phyloP scores from a whole-genome alignment of 2,329 filamentous ascomycete species.

The Fonsecaea pedrosoi region DNA sequence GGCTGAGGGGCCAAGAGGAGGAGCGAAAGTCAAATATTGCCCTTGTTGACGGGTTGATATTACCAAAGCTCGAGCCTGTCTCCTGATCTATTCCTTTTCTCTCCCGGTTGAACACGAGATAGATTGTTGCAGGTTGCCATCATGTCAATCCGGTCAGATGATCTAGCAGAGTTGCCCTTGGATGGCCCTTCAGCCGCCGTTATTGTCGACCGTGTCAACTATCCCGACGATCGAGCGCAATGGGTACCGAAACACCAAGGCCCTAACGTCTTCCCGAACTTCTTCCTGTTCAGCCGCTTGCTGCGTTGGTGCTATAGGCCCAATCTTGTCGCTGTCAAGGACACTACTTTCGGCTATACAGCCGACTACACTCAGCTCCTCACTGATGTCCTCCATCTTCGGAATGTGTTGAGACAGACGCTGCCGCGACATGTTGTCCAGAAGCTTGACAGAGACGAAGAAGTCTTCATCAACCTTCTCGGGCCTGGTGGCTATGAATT shows the following conservation, averaged over 20 bases:
- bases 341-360: constrained; percentile 42
- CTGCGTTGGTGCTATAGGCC: constrained; percentile 42
- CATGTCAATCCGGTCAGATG: not conserved
- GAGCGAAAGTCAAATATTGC: not conserved
- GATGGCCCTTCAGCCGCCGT: not conserved
- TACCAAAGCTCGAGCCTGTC: not conserved
- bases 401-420: constrained; percentile 45
- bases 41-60: not conserved
- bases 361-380: constrained; percentile 53
- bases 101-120: not conserved
- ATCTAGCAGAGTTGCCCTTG: not conserved
- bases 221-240: constrained; percentile 20
- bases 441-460: constrained; percentile 46
- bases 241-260: constrained; percentile 42
- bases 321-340: constrained; percentile 39
- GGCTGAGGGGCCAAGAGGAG: not conserved
- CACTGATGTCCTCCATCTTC: constrained; percentile 54
- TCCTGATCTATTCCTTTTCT: not conserved
- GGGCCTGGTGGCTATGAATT: constrained; percentile 58
- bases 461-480: constrained; percentile 50
- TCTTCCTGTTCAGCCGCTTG: constrained; percentile 42
- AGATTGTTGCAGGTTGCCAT: not conserved
- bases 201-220: not conserved
- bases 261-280: constrained; percentile 42
- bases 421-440: constrained; percentile 43